These are phyloP conservation scores for Verbena officinalis DNA, from an alignment of 257 asterid species.

Conservation along the genomic window DNA sequence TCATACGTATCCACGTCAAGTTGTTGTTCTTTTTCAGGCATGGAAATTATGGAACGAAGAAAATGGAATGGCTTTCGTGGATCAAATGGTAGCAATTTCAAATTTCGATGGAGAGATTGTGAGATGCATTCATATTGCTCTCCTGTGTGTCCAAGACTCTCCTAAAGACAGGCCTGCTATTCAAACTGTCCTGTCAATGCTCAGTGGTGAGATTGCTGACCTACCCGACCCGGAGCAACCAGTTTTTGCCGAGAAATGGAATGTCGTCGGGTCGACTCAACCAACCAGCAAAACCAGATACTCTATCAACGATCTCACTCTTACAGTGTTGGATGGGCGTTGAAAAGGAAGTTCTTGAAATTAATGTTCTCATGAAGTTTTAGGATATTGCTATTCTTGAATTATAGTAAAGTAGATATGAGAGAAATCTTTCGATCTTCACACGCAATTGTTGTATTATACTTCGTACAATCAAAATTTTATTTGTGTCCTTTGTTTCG, in stretches of 20 bases:
- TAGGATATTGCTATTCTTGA: too few relatives aligned
- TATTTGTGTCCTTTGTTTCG: too few relatives aligned
- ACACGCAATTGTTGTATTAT: too few relatives aligned
- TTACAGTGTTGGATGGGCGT: too few relatives aligned
- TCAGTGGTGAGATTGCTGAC: slow-evolving; percentile 27
- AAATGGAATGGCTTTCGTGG: slow-evolving; percentile 34
- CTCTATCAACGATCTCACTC: slow-evolving; percentile 2
- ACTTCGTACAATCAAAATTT: too few relatives aligned
- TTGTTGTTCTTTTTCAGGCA: slow-evolving; percentile 33
- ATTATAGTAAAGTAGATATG: too few relatives aligned
- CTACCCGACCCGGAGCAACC: slow-evolving; percentile 34
- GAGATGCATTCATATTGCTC: slow-evolving; percentile 48
- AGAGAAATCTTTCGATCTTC: too few relatives aligned
- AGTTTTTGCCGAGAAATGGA: slow-evolving; percentile 35
- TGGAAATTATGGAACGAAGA: slow-evolving; percentile 52
- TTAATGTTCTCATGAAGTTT: too few relatives aligned
- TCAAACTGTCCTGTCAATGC: slow-evolving; percentile 38
- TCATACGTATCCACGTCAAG: too few relatives aligned
- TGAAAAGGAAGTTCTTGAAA: too few relatives aligned
- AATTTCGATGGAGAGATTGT: slow-evolving; percentile 17
- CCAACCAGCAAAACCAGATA: neutral
- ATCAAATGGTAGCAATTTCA: slow-evolving; percentile 26
- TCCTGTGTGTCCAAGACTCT: slow-evolving; percentile 47
- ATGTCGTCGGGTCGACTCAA: slow-evolving; percentile 12
- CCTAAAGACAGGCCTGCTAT: slow-evolving; percentile 40